Percentiles rank a stretch among this genome's conserved stretches.
phyloP scores from a whole-genome alignment of 1,284 basidiomycete genomes.

The Pseudomicrostroma phylloplanum region DNA sequence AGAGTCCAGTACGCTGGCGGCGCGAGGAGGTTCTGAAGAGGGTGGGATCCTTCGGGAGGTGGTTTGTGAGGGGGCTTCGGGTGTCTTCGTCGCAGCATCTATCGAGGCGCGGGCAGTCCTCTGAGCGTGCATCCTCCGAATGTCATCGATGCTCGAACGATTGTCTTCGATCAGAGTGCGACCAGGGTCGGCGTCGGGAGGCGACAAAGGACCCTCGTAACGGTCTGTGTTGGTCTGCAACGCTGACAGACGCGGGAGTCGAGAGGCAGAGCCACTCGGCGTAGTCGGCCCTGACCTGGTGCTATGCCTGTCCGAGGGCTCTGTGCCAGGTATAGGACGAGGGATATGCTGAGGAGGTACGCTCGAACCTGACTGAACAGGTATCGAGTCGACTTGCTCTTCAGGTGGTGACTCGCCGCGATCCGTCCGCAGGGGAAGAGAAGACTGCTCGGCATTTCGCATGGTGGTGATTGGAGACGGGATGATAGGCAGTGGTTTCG shows the following conservation, averaged over 20 bases:
- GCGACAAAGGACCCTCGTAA: constrained; percentile 23
- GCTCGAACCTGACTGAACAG: constrained; percentile 9
- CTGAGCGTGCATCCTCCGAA: constrained; percentile 35
- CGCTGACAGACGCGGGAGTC: constrained; percentile 12
- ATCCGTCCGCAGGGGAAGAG: constrained; percentile 12
- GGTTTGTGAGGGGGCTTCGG: constrained; percentile 8
- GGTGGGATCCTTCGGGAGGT: constrained; percentile 12
- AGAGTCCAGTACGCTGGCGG: constrained; percentile 32
- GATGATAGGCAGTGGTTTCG: constrained; percentile 8
- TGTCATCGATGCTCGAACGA: constrained; percentile 38
- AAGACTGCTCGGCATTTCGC: constrained; percentile 21
- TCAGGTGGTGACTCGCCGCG: too few species aligned
- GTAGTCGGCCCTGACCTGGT: constrained; percentile 6
- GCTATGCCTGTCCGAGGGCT: constrained; percentile 4
- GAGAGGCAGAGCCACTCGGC: too few species aligned
- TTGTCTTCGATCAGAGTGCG: constrained; percentile 38
- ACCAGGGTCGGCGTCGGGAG: constrained; percentile 29
- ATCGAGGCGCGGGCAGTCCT: constrained; percentile 19
- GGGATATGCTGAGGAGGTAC: constrained; percentile 39
- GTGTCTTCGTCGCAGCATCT: constrained; percentile 7
- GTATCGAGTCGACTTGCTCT: neutral
- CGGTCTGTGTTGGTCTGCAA: constrained; percentile 14
- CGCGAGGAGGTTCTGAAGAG: constrained; percentile 26
- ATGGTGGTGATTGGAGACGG: constrained; percentile 1
- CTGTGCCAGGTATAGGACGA: constrained; percentile 16